Evolutionary conservation across 2,329 filamentous ascomycete species (phyloP).

Genomic region (Alternaria panax): DNA sequence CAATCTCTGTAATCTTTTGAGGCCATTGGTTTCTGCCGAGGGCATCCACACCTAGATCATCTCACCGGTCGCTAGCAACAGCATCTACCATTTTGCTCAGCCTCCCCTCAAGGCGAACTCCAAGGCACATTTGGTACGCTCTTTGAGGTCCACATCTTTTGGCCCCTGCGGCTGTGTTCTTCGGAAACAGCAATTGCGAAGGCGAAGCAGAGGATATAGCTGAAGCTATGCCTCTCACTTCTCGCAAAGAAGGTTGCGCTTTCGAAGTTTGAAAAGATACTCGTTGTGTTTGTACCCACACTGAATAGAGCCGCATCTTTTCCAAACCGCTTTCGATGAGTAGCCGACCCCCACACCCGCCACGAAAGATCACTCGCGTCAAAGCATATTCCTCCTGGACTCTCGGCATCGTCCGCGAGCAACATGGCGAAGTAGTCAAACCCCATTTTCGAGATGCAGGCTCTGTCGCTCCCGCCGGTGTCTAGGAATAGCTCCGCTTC

Average conservation of each 20-base stretch:
- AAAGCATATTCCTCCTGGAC: neutral
- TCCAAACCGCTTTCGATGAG: neutral
- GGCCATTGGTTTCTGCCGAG: neutral
- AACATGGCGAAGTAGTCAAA: neutral
- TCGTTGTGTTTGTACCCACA: neutral
- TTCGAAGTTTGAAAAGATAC: fast-evolving
- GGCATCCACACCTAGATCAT: neutral
- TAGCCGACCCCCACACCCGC: neutral
- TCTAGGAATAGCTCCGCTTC: neutral
- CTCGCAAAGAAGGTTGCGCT: neutral
- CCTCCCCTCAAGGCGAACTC: neutral
- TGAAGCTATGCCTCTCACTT: neutral
- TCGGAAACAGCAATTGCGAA: neutral
- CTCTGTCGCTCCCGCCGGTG: neutral
- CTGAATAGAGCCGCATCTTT: neutral
- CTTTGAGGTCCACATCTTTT: neutral
- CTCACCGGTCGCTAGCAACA: neutral
- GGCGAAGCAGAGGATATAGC: neutral
- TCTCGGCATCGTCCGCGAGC: neutral
- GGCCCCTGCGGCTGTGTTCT: neutral
- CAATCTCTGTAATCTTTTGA: neutral
- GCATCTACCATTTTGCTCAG: neutral
- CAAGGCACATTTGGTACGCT: neutral
- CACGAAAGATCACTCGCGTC: neutral
- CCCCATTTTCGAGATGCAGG: neutral